Percentiles rank a stretch among this genome's conserved stretches.
Evolutionary conservation across 805 yeast genomes (phyloP).

Genomic region (Hermanozyma aechmeae): DNA sequence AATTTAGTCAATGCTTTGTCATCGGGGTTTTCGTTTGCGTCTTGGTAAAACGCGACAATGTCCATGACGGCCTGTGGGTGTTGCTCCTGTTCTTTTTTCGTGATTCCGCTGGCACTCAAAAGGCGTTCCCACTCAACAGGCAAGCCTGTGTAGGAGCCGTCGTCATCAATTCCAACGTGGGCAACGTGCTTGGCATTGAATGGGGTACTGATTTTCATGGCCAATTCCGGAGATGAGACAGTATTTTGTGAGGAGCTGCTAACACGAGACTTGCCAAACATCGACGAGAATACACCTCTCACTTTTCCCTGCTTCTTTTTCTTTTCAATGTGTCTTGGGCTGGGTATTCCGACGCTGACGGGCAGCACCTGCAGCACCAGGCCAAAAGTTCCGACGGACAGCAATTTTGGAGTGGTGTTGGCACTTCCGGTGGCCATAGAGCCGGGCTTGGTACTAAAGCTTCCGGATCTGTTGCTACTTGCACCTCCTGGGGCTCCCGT

Average conservation of each 20-base stretch:
- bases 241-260: slow-evolving; percentile 1
- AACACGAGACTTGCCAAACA: slow-evolving; percentile 30
- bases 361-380: too few relatives aligned
- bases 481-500: too few relatives aligned
- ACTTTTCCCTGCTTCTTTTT: too few relatives aligned
- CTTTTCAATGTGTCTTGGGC: too few relatives aligned
- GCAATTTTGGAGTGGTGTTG: too few relatives aligned
- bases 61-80: slow-evolving; percentile 94
- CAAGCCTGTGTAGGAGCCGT: slow-evolving; percentile 84
- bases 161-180: slow-evolving; percentile 85
- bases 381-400: too few relatives aligned
- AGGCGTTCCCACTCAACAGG: slow-evolving; percentile 90
- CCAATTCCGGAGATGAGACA: slow-evolving; percentile 10
- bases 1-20: slow-evolving; percentile 37
- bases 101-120: slow-evolving; percentile 76
- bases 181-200: slow-evolving; percentile 84
- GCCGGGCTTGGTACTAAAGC: too few relatives aligned
- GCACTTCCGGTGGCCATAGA: too few relatives aligned
- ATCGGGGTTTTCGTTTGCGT: slow-evolving; percentile 35
- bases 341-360: too few relatives aligned
- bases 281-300: slow-evolving; percentile 49
- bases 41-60: slow-evolving; percentile 78
- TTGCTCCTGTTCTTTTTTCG: slow-evolving; percentile 78
- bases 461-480: too few relatives aligned
- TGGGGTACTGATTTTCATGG: slow-evolving; percentile 76